Percentiles rank a stretch among this genome's conserved stretches.
phyloP scores from a whole-genome alignment of 495 filamentous ascomycete species.

The Antarctomyces pellizariae region DNA sequence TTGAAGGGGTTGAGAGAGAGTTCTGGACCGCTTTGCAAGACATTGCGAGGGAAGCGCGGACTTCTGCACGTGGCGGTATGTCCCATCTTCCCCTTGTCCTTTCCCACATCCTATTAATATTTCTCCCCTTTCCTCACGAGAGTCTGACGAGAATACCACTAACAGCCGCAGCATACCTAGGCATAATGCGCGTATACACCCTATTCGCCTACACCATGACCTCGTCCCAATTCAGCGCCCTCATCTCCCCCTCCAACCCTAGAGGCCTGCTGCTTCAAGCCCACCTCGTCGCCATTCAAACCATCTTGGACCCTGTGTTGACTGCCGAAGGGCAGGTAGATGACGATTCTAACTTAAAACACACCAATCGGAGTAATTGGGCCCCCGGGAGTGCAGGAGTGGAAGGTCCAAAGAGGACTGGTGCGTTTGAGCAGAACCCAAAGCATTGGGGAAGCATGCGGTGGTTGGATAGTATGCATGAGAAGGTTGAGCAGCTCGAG shows the following conservation, averaged over 20 bases:
- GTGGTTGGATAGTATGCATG: conserved; percentile 14
- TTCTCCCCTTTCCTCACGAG: neutral
- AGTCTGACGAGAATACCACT: neutral
- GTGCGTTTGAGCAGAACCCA: too few species aligned
- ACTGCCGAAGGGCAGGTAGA: too few species aligned
- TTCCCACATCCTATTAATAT: neutral
- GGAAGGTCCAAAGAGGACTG: conserved; percentile 1
- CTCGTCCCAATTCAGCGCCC: conserved; percentile 26
- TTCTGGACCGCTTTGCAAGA: conserved; percentile 8
- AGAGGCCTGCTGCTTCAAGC: conserved; percentile 25
- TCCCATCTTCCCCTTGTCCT: neutral
- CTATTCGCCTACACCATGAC: conserved; percentile 15
- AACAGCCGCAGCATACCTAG: conserved; percentile 13
- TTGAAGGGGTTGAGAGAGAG: conserved; percentile 5
- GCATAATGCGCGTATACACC: conserved; percentile 15
- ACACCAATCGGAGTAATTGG: too few species aligned
- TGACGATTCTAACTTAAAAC: too few species aligned
- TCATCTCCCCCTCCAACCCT: conserved; percentile 26
- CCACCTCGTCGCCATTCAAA: conserved; percentile 34
- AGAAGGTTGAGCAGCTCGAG: too few species aligned
- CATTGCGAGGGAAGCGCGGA: conserved; percentile 8
- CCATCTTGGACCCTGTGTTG: conserved; percentile 28
- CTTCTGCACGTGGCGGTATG: conserved; percentile 12
- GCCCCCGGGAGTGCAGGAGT: conserved; percentile 1
- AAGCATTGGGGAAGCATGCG: conserved; percentile 16